Evolutionary conservation across 352 stramenopile species (phyloP).

Genomic region (Globisporangium cederbergense): DNA sequence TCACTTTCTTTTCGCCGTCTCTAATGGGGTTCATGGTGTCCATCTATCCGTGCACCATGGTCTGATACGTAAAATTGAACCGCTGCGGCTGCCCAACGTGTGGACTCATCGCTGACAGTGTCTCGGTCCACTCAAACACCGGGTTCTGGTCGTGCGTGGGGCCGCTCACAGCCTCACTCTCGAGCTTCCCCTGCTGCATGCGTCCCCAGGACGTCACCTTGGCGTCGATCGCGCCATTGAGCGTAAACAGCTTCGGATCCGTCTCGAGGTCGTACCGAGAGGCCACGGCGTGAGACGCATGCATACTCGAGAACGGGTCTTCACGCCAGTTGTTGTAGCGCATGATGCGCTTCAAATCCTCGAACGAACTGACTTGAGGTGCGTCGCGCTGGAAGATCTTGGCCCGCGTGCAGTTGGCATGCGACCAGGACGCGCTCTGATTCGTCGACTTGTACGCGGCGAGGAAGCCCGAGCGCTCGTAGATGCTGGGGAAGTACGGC

Average conservation of each 20-base stretch:
- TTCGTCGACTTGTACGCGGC: constrained; percentile 33
- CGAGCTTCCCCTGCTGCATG: constrained; percentile 21
- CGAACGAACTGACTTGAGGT: constrained; percentile 34
- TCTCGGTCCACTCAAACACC: constrained; percentile 61
- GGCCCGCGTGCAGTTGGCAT: constrained; percentile 41
- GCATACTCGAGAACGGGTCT: constrained; percentile 42
- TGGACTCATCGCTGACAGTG: constrained; percentile 17
- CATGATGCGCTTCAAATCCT: constrained; percentile 62
- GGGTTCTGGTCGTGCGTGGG: constrained; percentile 50
- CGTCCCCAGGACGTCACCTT: constrained; percentile 58
- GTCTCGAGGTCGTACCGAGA: constrained; percentile 61
- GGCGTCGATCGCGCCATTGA: constrained; percentile 65
- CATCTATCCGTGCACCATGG: constrained; percentile 29
- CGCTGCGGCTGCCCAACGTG: constrained; percentile 33
- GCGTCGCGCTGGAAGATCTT: constrained; percentile 59
- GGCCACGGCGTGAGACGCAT: constrained; percentile 55
- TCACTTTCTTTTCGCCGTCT: neutral
- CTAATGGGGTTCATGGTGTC: neutral
- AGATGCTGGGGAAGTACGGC: constrained; percentile 68
- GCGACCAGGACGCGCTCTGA: constrained; percentile 34
- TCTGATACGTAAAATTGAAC: constrained; percentile 41
- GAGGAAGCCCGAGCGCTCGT: constrained; percentile 51
- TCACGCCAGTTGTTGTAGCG: constrained; percentile 60
- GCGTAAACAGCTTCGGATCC: constrained; percentile 28
- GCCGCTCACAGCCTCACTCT: constrained; percentile 56